Base-by-base conservation (phyloP, 306 rosid species). In the Coriaria nepalensis region DNA sequence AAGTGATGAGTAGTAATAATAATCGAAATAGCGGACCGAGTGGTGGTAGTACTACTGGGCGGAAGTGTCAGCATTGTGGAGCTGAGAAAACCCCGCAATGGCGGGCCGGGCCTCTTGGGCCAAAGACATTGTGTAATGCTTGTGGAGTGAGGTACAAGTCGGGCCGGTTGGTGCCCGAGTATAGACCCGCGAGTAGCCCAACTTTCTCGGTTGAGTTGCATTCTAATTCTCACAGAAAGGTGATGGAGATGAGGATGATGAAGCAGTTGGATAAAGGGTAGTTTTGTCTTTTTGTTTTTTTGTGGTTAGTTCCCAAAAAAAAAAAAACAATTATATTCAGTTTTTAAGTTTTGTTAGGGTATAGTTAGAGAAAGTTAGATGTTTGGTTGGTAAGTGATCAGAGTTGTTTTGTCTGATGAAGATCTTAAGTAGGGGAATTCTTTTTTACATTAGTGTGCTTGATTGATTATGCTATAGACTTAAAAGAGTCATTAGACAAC, bases 171-270 rank as follows among this genome's bases (percentile, higher is more conserved):
- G 87, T 70, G 50, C 78, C 88, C 5, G 88, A 81, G 61, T 78
- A 81, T 60, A 80, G 93, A 6, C 93, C 96, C 8, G 87, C 84
- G 3, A 72, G 69, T 40, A 79, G 88, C 70, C 90, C 86, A 7
- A 58, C 82, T 38, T 86, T 72, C 65, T 70, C 58, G n/a, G 47
- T 50, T 15, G 73, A 63, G 10, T 10, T 67, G 61, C 96, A 86
- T 60, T 86, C 96, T 8, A 78, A 81, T 69, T 68, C 75, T 32
- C 96, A 86, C 67, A 60, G 86, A 76, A 81, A 78, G 70, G 61
- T 86, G 5, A 2, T 78, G 55, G 83, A 76, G 73, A 78, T 78
- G 80, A 86, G 83, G 67, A 74, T 9, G 66, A 61, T 67, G 66
- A 78, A 71, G 63, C 66, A 67, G 45, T 12, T 13, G 69, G 73